phyloP scores from a whole-genome alignment of 164 flowering plant species.

The Liriodendron chinense region DNA sequence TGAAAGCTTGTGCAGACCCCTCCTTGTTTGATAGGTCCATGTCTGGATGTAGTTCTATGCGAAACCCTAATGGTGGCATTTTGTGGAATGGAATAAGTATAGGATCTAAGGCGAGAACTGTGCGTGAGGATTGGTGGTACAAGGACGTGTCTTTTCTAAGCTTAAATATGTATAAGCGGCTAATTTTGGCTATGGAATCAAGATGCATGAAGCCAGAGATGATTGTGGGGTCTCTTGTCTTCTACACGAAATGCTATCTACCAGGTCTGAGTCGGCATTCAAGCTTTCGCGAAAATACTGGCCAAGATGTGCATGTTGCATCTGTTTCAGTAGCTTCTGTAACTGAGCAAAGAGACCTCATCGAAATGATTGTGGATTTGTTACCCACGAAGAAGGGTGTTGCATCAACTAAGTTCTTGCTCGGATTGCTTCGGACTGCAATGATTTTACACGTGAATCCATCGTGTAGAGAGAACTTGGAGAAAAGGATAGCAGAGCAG shows the following conservation, averaged over 20 bases:
- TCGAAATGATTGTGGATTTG: slow-evolving; percentile 62
- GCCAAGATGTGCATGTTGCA: slow-evolving; percentile 16
- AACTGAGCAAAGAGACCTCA: slow-evolving; percentile 51
- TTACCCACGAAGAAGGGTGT: slow-evolving; percentile 61
- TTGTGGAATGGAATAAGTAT: slow-evolving; percentile 65
- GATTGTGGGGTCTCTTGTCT: slow-evolving; percentile 48
- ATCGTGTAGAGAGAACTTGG: slow-evolving; percentile 54
- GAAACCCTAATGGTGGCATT: slow-evolving; percentile 25
- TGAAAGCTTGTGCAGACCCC: slow-evolving; percentile 64
- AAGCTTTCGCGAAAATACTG: slow-evolving; percentile 26
- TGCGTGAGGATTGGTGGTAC: slow-evolving; percentile 64
- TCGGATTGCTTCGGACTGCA: slow-evolving; percentile 54
- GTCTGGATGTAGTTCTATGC: slow-evolving; percentile 16
- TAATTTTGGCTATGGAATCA: slow-evolving; percentile 46
- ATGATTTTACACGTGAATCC: slow-evolving; percentile 51
- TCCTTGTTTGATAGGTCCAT: slow-evolving; percentile 46
- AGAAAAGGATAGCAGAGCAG: slow-evolving; percentile 60
- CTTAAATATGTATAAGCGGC: slow-evolving; percentile 45
- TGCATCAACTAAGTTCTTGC: slow-evolving; percentile 47
- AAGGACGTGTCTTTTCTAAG: slow-evolving; percentile 59
- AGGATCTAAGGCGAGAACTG: slow-evolving; percentile 23
- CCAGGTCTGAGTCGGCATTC: slow-evolving; percentile 49
- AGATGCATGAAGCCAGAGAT: slow-evolving; percentile 53
- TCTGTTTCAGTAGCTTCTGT: slow-evolving; percentile 32
- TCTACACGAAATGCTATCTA: slow-evolving; percentile 48